Evolutionary conservation across 352 stramenopile species (phyloP), one percentile per base, ranked within the genome.

Genomic region (Phytophthora chlamydospora): DNA sequence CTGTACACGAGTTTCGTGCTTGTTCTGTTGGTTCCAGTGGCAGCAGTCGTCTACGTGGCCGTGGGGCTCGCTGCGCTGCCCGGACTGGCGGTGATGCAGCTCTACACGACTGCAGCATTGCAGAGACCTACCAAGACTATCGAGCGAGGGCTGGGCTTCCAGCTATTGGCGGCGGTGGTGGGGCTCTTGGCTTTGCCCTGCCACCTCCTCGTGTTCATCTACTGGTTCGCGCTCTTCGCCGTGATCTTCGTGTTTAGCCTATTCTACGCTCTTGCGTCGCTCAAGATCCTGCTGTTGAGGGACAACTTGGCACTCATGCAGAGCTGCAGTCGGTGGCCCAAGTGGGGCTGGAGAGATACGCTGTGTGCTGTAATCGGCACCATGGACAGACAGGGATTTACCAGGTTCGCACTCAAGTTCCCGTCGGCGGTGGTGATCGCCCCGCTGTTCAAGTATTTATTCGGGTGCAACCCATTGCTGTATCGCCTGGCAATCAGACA

Each of bases 371-470:
- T 81, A 16, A 10, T 75, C 1, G 73, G 73, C 21, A n/a, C 58
- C 10, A 76, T 81, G 61, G 56, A 78, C 10, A 55, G 73, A 42
- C 73, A 81, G 47, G 73, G 73, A 1, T 74, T 76, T 48, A 49
- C n/a, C 14, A 73, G 68, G 47, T 68, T 81, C 35, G 54, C 35
- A 6, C 24, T 81, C 7, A 71, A 76, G 24, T 69, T 81, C 21
- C 73, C 73, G 27, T 71, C 58, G 9, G 58, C 67, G 2, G 29
- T 75, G 41, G 58, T 81, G 27, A 43, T 75, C 13, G 51, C 71
- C 1, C 73, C 73, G n/a, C 39, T 81, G 6, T 46, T 81, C 16
- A 81, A 81, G 49, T 78, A 78, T 61, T 54, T 81, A 27, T 67
- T 81, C 29, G 69, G 67, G 12, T 72, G 62, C 41, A 81, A 81